These are phyloP conservation scores for Fusarium continuum DNA, from an alignment of 2,329 filamentous ascomycete genomes.

Conservation along the genomic window DNA sequence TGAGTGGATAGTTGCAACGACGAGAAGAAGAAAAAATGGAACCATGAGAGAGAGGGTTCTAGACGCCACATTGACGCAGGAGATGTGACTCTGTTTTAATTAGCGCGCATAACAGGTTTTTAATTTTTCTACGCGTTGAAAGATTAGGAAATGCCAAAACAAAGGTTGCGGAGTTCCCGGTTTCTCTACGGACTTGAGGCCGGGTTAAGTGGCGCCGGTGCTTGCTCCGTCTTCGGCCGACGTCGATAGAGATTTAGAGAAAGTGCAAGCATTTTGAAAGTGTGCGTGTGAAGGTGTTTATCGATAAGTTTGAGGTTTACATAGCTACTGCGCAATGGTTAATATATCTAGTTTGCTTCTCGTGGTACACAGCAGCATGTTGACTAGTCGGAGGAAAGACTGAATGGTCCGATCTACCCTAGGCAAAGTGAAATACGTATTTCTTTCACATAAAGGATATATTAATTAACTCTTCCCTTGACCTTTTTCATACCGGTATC, in stretches of 20 bases:
- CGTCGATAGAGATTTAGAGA: background rate
- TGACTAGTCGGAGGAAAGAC: background rate
- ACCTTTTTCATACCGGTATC: too few species aligned
- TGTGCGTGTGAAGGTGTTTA: background rate
- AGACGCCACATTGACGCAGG: constrained; percentile 3
- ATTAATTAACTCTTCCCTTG: too few species aligned
- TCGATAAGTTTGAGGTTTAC: too few species aligned
- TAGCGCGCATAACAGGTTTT: constrained; percentile 25
- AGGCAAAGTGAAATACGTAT: too few species aligned
- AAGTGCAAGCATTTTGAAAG: too few species aligned
- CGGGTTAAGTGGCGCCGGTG: constrained; percentile 1
- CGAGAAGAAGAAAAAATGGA: constrained; percentile 24
- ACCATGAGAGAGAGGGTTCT: constrained; percentile 13
- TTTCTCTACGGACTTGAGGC: constrained; percentile 5
- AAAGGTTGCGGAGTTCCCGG: constrained; percentile 21
- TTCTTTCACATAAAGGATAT: too few species aligned
- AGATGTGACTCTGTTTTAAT: constrained; percentile 9
- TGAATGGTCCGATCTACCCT: constrained; percentile 9
- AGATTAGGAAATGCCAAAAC: background rate
- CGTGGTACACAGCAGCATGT: background rate
- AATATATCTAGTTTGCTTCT: background rate
- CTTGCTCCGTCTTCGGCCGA: constrained; percentile 39
- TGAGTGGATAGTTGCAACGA: constrained; percentile 39
- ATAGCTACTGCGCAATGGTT: background rate
- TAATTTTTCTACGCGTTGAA: background rate